Percentiles rank a stretch among this genome's conserved stretches.
phyloP scores from a whole-genome alignment of 352 stramenopile species.

The Phytophthora agathidicida region DNA sequence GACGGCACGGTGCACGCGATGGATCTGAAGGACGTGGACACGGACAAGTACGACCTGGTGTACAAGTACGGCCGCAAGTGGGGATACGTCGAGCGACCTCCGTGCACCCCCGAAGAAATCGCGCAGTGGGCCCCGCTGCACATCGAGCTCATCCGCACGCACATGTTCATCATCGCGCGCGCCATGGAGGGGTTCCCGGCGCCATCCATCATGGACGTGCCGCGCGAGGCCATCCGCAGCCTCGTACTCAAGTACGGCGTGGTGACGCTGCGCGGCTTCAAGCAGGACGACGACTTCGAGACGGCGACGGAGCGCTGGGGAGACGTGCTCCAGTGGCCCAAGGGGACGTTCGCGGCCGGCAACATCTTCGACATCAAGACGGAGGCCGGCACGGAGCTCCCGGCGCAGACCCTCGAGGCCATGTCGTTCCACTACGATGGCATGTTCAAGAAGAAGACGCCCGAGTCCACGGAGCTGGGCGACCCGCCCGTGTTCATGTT shows the following conservation, averaged over 20 bases:
- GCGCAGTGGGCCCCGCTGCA: conserved; percentile 20
- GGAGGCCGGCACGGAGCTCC: conserved; percentile 9
- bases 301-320: conserved; percentile 20
- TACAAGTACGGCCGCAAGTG: conserved; percentile 31
- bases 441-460: conserved; percentile 34
- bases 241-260: conserved; percentile 24
- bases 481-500: conserved; percentile 29
- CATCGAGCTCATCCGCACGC: conserved; percentile 23
- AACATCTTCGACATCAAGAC: conserved; percentile 31
- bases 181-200: conserved; percentile 17
- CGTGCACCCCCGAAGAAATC: conserved; percentile 17
- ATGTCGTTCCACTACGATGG: conserved; percentile 32
- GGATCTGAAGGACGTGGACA: conserved; percentile 27
- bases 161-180: conserved; percentile 25
- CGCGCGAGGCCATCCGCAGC: conserved; percentile 19
- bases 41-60: conserved; percentile 26
- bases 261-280: conserved; percentile 25
- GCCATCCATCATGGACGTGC: conserved; percentile 20
- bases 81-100: conserved; percentile 17
- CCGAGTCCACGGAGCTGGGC: conserved; percentile 23
- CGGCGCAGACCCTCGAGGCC: conserved; percentile 23
- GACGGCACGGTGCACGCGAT: conserved; percentile 13
- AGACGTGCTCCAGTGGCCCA: conserved; percentile 28
- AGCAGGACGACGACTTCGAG: conserved; percentile 31
- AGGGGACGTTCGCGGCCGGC: conserved; percentile 20